A percentile compares a stretch with the other conserved stretches of the same genome.
Evolutionary conservation across 1,284 basidiomycete species (phyloP).

Genomic region (Puccinia novopanici): DNA sequence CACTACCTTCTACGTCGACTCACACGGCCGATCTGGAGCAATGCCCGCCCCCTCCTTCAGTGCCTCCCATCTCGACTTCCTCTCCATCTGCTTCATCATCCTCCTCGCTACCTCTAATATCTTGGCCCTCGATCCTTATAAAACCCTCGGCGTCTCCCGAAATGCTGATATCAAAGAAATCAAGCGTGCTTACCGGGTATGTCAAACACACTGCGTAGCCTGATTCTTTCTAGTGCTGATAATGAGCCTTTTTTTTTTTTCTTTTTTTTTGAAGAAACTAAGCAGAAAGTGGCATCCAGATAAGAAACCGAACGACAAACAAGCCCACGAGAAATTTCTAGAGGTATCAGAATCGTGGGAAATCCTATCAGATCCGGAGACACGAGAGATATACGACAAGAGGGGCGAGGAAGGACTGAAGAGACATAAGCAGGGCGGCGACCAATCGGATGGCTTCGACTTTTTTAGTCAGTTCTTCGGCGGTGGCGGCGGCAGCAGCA

Average conservation of each 20-base stretch:
- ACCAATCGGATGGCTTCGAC: conserved; percentile 81
- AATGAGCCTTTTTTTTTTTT: conserved; percentile 37
- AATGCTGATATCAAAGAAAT: conserved; percentile 79
- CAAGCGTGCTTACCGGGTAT: conserved; percentile 75
- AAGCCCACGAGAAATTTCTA: conserved; percentile 80
- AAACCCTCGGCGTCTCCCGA: conserved; percentile 14
- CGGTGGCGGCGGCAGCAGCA: conserved; percentile 66
- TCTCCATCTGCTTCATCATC: conserved; percentile 33
- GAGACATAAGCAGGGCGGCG: conserved; percentile 69
- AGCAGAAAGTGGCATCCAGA: conserved; percentile 65
- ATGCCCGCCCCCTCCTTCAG: not conserved
- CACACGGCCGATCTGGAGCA: not conserved
- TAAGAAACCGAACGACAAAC: conserved; percentile 77
- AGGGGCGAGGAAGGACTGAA: conserved; percentile 89
- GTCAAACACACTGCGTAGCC: conserved; percentile 50
- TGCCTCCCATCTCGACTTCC: not conserved
- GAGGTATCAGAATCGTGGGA: conserved; percentile 80
- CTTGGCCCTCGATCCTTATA: conserved; percentile 40
- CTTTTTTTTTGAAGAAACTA: conserved; percentile 63
- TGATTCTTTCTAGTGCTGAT: not conserved
- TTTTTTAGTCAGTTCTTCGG: conserved; percentile 91
- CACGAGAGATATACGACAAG: conserved; percentile 85
- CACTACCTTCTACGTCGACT: too few relatives aligned
- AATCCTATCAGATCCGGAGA: conserved; percentile 81
- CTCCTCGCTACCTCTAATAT: conserved; percentile 17